These are phyloP conservation scores for Cercis canadensis DNA, from an alignment of 306 rosid genomes.

Conservation along the genomic window DNA sequence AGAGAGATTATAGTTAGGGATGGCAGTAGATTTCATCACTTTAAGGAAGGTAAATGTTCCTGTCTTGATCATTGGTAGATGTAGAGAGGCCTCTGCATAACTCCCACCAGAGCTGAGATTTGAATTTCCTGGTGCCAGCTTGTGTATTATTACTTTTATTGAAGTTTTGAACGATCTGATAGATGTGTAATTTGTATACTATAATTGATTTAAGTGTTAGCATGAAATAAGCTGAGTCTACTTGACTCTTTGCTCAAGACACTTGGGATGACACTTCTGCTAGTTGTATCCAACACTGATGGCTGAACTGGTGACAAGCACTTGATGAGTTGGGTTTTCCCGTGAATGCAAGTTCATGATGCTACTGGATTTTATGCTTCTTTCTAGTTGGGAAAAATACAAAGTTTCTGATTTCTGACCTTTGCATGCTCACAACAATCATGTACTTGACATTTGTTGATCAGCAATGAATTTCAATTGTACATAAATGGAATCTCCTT, in stretches of 20 bases:
- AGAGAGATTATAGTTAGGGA: slow-evolving; percentile 57
- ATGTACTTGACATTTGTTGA: background rate
- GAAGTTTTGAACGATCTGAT: no score
- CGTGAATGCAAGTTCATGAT: background rate
- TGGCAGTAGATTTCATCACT: slow-evolving; percentile 67
- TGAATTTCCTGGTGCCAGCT: no score
- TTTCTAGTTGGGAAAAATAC: background rate
- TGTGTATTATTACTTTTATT: no score
- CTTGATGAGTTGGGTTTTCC: background rate
- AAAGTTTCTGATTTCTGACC: background rate
- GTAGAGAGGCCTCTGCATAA: no score
- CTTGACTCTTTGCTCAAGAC: background rate
- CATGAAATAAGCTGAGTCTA: no score
- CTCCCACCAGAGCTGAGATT: no score
- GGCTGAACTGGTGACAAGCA: background rate
- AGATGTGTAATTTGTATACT: no score
- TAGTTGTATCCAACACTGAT: background rate
- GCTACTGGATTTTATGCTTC: background rate
- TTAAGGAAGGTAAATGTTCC: slow-evolving; percentile 52
- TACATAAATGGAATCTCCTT: background rate
- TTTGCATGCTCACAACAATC: background rate
- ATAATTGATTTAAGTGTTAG: no score
- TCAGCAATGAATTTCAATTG: background rate
- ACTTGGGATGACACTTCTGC: background rate
- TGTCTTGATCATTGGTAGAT: slow-evolving; percentile 48